phyloP scores from a whole-genome alignment of 2,329 filamentous ascomycete species.

The Clarireedia hainanense region DNA sequence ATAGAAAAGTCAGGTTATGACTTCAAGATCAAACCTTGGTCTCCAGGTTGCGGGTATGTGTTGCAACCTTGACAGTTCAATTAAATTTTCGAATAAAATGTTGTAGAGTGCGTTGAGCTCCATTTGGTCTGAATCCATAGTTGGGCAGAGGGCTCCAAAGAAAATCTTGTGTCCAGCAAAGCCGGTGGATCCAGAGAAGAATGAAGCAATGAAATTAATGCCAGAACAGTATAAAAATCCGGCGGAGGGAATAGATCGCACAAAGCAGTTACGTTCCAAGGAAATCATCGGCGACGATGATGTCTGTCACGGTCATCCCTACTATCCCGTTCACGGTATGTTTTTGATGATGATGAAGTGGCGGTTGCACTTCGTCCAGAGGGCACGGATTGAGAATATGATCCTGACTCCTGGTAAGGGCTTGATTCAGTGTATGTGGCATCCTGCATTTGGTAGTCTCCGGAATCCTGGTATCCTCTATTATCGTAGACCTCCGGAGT shows the following conservation, averaged over 20 bases:
- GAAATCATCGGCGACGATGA: slow-evolving; percentile 18
- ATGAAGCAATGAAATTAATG: slow-evolving; percentile 22
- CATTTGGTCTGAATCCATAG: slow-evolving; percentile 21
- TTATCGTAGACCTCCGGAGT: slow-evolving; percentile 18
- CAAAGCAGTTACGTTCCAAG: slow-evolving; percentile 15
- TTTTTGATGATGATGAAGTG: slow-evolving; percentile 17
- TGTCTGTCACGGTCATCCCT: slow-evolving; percentile 23
- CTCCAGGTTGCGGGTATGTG: slow-evolving; percentile 14
- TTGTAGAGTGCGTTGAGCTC: slow-evolving; percentile 12
- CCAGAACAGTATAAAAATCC: slow-evolving; percentile 22
- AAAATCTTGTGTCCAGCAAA: slow-evolving; percentile 16
- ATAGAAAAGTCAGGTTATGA: slow-evolving; percentile 14
- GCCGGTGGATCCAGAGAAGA: slow-evolving; percentile 17
- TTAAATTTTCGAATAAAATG: slow-evolving; percentile 14
- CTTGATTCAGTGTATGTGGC: slow-evolving; percentile 9
- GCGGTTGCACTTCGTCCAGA: slow-evolving; percentile 20
- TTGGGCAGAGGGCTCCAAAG: slow-evolving; percentile 15
- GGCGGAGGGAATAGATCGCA: slow-evolving; percentile 10
- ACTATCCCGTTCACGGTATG: slow-evolving; percentile 20
- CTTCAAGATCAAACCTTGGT: slow-evolving; percentile 14
- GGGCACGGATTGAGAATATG: slow-evolving; percentile 20
- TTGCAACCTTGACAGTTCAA: slow-evolving; percentile 17
- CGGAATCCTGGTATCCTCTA: slow-evolving; percentile 17
- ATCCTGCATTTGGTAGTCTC: slow-evolving; percentile 10
- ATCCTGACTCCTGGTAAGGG: slow-evolving; percentile 17